Conservation (phyloP, 345 rosid genomes). For the Psidium friedrichsthalianum region DNA sequence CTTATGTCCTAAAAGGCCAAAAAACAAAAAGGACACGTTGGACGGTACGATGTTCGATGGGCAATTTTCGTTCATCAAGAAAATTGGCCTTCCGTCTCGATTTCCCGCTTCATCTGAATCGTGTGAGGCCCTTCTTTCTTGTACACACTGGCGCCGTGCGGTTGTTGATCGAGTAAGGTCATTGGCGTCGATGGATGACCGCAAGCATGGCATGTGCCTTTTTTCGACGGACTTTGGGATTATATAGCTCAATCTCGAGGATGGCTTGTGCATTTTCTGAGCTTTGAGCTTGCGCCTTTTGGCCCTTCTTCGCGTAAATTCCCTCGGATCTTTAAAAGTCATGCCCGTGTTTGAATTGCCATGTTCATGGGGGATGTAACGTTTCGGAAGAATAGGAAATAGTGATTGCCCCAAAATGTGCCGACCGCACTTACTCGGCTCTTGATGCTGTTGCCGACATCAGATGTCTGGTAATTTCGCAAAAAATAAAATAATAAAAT, state of each 20-base stretch:
- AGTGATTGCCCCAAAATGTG: background rate
- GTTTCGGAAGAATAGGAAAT: background rate
- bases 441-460: too few species aligned
- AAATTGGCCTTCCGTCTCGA: too few species aligned
- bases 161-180: too few species aligned
- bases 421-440: background rate
- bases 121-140: background rate
- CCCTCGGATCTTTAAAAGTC: background rate
- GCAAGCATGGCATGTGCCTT: background rate
- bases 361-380: background rate
- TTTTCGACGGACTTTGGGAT: background rate
- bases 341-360: too few species aligned
- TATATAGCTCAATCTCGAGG: background rate
- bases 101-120: too few species aligned
- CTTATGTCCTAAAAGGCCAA: too few species aligned
- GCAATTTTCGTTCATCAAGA: background rate
- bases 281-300: rapidly evolving
- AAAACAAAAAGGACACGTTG: too few species aligned
- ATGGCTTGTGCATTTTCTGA: background rate
- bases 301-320: background rate
- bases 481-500: background rate
- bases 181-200: background rate
- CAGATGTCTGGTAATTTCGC: background rate
- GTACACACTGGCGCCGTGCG: background rate
- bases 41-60: too few species aligned